phyloP scores from a whole-genome alignment of 2,329 filamentous ascomycete species.

The Fusarium sp. region DNA sequence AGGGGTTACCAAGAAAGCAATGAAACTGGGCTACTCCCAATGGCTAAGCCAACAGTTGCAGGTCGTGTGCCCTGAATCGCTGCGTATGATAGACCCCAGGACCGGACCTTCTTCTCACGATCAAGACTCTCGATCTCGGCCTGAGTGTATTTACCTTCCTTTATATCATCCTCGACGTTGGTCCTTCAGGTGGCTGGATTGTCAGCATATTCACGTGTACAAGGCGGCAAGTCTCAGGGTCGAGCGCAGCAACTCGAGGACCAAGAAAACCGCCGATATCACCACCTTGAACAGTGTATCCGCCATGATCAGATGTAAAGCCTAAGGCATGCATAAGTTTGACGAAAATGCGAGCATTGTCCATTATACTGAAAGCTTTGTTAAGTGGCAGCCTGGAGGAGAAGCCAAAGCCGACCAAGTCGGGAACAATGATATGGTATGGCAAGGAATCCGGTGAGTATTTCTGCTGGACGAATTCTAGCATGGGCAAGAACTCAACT shows the following conservation, averaged over 20 bases:
- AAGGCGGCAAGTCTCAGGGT: neutral
- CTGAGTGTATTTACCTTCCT: fast-evolving
- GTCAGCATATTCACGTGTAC: fast-evolving
- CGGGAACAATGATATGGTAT: neutral
- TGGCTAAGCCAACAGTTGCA: too few relatives aligned
- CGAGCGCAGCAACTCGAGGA: neutral
- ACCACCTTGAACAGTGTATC: neutral
- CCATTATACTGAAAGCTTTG: neutral
- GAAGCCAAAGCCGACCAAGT: neutral
- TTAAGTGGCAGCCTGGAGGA: neutral
- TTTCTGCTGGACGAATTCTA: neutral
- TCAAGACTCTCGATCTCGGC: neutral
- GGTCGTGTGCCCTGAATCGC: too few relatives aligned
- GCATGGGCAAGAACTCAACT: neutral
- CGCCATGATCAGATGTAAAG: neutral
- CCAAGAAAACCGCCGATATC: neutral
- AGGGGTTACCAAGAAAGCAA: too few relatives aligned
- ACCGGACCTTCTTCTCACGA: fast-evolving
- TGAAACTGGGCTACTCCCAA: too few relatives aligned
- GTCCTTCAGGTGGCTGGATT: neutral
- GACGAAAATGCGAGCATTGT: fast-evolving
- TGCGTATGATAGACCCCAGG: too few relatives aligned
- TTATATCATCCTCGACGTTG: fast-evolving
- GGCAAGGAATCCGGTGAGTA: neutral
- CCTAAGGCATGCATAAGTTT: neutral